phyloP scores from a whole-genome alignment of 129 eudicot species.

The Glebionis coronaria region DNA sequence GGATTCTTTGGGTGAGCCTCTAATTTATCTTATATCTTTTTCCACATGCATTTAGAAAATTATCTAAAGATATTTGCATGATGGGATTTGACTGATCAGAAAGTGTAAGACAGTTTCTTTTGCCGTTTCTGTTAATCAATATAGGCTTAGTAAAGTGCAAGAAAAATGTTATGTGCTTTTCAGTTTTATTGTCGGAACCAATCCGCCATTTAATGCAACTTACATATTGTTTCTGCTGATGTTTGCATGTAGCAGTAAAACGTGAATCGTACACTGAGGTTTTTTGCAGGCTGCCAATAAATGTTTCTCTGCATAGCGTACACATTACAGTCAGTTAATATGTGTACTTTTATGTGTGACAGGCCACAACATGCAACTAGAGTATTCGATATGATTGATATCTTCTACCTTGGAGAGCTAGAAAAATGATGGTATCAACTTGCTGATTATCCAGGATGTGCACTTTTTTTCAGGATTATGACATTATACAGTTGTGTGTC shows the following conservation, averaged over 20 bases:
- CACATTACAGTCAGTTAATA: not conserved
- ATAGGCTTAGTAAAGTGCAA: not conserved
- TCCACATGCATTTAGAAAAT: not conserved
- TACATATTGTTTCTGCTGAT: no score
- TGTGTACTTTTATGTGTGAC: slow-evolving; percentile 24
- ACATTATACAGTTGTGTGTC: slow-evolving; percentile 9
- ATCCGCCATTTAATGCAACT: no score
- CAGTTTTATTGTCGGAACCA: no score
- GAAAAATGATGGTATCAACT: slow-evolving; percentile 28
- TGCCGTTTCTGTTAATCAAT: not conserved
- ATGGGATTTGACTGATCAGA: not conserved
- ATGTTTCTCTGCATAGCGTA: not conserved
- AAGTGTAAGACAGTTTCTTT: not conserved
- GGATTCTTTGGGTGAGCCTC: slow-evolving; percentile 81
- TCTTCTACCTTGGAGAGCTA: slow-evolving; percentile 70
- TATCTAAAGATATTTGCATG: not conserved
- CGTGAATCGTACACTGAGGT: no score
- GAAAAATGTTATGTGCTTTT: no score
- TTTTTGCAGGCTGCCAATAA: not conserved
- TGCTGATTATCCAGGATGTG: slow-evolving; percentile 16
- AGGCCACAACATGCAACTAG: slow-evolving; percentile 96
- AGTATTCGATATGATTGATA: slow-evolving; percentile 80
- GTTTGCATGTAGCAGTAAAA: no score
- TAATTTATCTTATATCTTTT: not conserved
- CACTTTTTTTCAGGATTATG: slow-evolving; percentile 17